Base-by-base conservation (phyloP, 140 eudicot genomes). In the Stevia rebaudiana region DNA sequence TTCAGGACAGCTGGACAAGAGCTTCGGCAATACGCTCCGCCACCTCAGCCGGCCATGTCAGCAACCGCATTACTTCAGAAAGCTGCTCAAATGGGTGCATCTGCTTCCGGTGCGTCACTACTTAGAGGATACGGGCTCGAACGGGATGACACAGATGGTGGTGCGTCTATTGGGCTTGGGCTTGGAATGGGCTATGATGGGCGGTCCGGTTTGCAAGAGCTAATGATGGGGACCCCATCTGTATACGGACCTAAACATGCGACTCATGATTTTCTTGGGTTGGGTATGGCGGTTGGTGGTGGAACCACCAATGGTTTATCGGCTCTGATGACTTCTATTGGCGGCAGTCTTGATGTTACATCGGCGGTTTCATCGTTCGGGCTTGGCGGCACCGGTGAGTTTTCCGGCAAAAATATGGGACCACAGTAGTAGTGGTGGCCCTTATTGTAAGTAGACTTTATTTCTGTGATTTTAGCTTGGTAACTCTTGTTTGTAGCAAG, bases 271-370 rank as follows among this genome's bases (percentile, higher is more conserved):
- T 84, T 92, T 62, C 96, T 92, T 8, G 97, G 99, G 56, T 75
- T 88, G 73, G 99, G 99, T 61, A 88, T 88, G 96, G 97, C 96
- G 1, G 98, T 86, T 10, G 95, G 96, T 39, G 92, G 96, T 6
- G 90, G 87, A 25, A 69, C 96, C 12, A 85, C 83, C 60, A 70
- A 76, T 6, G 86, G 96, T 6, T 55, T 92, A 4, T 87, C 96
- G 0, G 95, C 98, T 0, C 53, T 92, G 41, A 85, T 92, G 89
- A 84, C 87, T 4, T 84, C 96, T 21, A 79, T 87, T 30, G 86
- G 86, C 9, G 78, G 91, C 40, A 81, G 85, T 54, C 84, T 86
- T 51, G 97, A 86, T 49, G 75, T 76, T 69, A 55, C 87, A 2
- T 58, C 82, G 3, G 79, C 88, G 31, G 78, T 84, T 35, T 69